Evolutionary conservation across 352 stramenopile species (phyloP).

Genomic region (Globisporangium sylvaticum): DNA sequence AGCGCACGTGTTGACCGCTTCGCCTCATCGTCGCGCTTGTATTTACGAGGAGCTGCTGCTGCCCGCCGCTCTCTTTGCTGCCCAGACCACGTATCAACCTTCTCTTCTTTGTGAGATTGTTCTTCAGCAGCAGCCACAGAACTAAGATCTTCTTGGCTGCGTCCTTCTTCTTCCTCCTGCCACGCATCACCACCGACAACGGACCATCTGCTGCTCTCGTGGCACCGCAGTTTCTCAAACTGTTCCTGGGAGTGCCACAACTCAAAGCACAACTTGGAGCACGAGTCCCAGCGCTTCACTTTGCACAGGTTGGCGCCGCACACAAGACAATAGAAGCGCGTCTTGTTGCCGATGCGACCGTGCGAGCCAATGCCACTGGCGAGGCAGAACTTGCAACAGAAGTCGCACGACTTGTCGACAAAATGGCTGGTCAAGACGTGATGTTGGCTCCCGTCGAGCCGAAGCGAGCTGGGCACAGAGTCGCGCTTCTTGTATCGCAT

Average conservation of each 20-base stretch:
- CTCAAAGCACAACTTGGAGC: neutral
- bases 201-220: neutral
- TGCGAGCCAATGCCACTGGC: neutral
- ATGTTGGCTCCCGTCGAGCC: neutral
- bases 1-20: neutral
- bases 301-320: neutral
- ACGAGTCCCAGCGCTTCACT: neutral
- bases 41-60: neutral
- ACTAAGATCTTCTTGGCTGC: too few species aligned
- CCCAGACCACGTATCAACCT: neutral
- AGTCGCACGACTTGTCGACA: neutral
- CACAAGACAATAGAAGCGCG: neutral
- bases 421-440: neutral
- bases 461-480: neutral
- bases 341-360: neutral
- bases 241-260: neutral
- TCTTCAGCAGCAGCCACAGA: too few species aligned
- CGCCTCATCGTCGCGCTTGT: neutral
- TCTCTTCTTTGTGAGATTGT: too few species aligned
- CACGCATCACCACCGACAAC: neutral
- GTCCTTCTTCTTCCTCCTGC: neutral
- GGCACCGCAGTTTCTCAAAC: neutral
- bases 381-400: neutral
- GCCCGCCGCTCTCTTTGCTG: neutral
- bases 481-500: neutral